A percentile compares a stretch with the other conserved stretches of the same genome.
These are phyloP conservation scores for Sugiyamaella xylanicola DNA, from an alignment of 1,139 yeast genomes.

Conservation along the genomic window DNA sequence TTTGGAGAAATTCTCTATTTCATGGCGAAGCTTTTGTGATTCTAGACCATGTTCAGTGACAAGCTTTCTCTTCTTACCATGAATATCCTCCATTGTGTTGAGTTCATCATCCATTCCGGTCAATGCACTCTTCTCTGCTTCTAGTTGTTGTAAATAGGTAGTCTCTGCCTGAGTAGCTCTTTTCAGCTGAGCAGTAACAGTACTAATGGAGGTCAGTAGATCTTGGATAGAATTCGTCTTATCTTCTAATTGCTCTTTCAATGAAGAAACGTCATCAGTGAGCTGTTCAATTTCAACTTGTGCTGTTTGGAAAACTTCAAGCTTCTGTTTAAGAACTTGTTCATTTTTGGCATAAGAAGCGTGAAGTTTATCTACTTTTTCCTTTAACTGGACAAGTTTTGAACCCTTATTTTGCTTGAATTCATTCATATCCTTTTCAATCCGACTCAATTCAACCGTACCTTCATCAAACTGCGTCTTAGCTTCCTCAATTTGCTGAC, in stretches of 20 bases:
- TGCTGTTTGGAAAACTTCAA: constrained; percentile 61
- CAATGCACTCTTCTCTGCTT: constrained; percentile 59
- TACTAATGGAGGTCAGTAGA: constrained; percentile 43
- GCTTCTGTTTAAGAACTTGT: constrained; percentile 49
- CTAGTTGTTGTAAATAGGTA: constrained; percentile 50
- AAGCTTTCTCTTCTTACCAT: constrained; percentile 55
- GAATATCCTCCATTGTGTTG: constrained; percentile 57
- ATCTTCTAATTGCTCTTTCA: constrained; percentile 48
- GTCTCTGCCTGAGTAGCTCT: constrained; percentile 43
- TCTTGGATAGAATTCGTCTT: constrained; percentile 46
- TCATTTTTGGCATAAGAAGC: constrained; percentile 44
- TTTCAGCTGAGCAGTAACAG: constrained; percentile 40
- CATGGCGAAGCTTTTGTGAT: constrained; percentile 63
- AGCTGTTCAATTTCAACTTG: constrained; percentile 75
- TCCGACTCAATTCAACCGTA: constrained; percentile 51
- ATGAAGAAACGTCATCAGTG: constrained; percentile 54
- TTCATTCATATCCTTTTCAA: constrained; percentile 80
- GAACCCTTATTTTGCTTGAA: constrained; percentile 78
- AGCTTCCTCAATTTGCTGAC: constrained; percentile 46
- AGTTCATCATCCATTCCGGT: constrained; percentile 80
- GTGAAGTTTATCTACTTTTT: constrained; percentile 30
- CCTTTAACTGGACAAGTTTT: constrained; percentile 68
- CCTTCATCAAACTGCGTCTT: constrained; percentile 38
- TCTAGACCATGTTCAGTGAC: constrained; percentile 56
- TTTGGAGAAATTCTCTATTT: constrained; percentile 58